Conservation (phyloP, 2,329 filamentous ascomycete species). For the Calcarisporium arbuscula region DNA sequence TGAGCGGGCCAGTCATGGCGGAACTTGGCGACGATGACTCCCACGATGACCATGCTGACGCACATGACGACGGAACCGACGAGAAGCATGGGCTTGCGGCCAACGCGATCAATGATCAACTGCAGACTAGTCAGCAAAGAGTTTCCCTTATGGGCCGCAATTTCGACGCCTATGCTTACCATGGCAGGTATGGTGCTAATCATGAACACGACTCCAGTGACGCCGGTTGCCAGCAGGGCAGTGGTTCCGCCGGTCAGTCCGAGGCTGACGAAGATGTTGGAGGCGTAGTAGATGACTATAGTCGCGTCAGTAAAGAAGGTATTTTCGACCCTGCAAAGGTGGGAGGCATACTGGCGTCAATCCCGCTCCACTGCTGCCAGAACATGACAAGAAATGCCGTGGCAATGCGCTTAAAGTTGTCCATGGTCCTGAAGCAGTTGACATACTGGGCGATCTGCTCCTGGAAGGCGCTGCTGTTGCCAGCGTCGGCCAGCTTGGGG, state of each 20-base stretch:
- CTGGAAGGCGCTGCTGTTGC: conserved; percentile 33
- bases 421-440: conserved; percentile 38
- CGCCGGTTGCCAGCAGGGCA: conserved; percentile 60
- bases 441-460: conserved; percentile 44
- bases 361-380: conserved; percentile 41
- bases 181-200: conserved; percentile 25
- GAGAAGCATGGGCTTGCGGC: conserved; percentile 32
- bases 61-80: conserved; percentile 32
- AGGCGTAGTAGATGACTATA: conserved; percentile 35
- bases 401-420: conserved; percentile 56
- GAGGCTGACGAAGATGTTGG: conserved; percentile 58
- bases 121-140: conserved; percentile 2
- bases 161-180: conserved; percentile 7
- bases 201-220: conserved; percentile 66
- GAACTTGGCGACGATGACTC: conserved; percentile 33
- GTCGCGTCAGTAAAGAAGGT: conserved; percentile 21
- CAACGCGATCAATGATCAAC: conserved; percentile 32
- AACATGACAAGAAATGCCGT: conserved; percentile 60
- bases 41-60: conserved; percentile 30
- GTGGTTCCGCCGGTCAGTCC: conserved; percentile 55
- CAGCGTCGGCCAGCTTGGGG: conserved; percentile 34
- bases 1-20: conserved; percentile 29
- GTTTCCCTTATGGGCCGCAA: neutral
- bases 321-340: too few relatives aligned
- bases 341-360: conserved; percentile 8